Percentiles rank a stretch among this genome's conserved stretches.
Conservation (phyloP, 2,329 filamentous ascomycete genomes). For the Cladophialophora carrionii region DNA sequence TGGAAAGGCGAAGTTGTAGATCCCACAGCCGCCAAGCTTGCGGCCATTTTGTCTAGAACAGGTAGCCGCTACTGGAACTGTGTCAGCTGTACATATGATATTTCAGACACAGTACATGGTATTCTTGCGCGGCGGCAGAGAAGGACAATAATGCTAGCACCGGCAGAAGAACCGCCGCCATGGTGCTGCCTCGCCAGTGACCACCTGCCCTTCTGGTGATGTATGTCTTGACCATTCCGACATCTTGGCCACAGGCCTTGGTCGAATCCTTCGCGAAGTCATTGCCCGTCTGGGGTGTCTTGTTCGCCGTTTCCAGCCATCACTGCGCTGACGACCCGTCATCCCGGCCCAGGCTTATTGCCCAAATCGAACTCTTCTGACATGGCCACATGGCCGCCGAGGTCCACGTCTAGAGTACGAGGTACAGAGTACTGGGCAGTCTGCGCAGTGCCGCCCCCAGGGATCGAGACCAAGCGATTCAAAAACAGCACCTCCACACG, state of each 20-base stretch:
- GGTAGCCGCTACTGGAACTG: not conserved
- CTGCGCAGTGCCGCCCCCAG: not conserved
- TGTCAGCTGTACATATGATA: not conserved
- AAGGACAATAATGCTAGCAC: not conserved
- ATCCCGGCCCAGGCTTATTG: not conserved
- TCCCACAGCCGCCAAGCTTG: not conserved
- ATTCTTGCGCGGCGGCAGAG: not conserved
- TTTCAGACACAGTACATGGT: not conserved
- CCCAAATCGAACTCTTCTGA: not conserved
- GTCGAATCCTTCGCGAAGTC: not conserved
- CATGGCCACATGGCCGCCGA: too few species aligned
- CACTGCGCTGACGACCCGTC: not conserved
- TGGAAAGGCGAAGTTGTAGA: constrained; percentile 50
- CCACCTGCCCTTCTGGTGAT: not conserved
- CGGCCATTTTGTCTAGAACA: not conserved
- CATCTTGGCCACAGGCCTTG: not conserved
- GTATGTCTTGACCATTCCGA: not conserved
- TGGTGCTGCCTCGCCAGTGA: not conserved
- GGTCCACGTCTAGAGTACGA: too few species aligned
- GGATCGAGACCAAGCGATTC: not conserved
- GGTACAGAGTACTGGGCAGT: not conserved
- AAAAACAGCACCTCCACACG: constrained; percentile 14
- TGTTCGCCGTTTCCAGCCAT: not conserved
- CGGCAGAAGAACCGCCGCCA: not conserved
- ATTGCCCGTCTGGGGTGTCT: not conserved